Evolutionary conservation across 73 alveolate genomes (phyloP).

Genomic region (Tetrahymena malaccensis): DNA sequence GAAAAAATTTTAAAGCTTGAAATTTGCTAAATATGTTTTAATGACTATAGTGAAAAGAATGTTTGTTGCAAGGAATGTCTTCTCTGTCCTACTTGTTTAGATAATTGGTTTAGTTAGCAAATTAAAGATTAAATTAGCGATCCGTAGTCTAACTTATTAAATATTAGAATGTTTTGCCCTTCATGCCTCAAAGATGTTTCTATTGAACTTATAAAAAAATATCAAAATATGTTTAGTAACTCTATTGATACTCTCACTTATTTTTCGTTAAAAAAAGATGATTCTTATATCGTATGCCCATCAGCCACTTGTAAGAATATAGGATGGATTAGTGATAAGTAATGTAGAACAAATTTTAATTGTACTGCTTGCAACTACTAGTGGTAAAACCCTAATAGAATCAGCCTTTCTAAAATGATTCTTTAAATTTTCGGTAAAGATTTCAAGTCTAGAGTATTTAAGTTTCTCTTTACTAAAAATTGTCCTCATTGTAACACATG

Average conservation of each 20-base stretch:
- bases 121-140: neutral
- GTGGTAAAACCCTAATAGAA: neutral
- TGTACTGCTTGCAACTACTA: neutral
- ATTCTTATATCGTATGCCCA: neutral
- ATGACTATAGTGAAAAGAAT: neutral
- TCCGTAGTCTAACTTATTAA: neutral
- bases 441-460: neutral
- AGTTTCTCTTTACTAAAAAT: neutral
- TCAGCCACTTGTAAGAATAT: neutral
- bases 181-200: neutral
- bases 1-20: neutral
- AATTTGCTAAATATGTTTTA: neutral
- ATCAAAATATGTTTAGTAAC: neutral
- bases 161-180: neutral
- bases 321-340: neutral
- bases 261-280: neutral
- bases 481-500: neutral
- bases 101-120: neutral
- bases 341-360: neutral
- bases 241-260: neutral
- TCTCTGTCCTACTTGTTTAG: neutral
- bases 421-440: neutral
- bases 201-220: neutral
- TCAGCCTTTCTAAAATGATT: neutral
- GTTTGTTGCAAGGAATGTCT: neutral